These are phyloP conservation scores for Wickerhamomyces hampshirensis DNA, from an alignment of 805 yeast genomes.

Conservation along the genomic window DNA sequence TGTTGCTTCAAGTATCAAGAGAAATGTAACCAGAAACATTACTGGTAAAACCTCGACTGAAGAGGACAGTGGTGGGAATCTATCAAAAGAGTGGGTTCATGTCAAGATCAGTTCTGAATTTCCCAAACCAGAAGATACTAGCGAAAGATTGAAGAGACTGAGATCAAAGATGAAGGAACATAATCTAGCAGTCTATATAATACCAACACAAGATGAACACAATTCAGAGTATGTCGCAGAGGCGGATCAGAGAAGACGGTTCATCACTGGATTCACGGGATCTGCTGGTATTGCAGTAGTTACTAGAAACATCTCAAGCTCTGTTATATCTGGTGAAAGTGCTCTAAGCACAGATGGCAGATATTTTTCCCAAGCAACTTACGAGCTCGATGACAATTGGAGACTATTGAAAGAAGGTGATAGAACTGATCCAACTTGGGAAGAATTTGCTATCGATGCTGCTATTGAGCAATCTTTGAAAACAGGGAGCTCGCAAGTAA, in stretches of 20 bases:
- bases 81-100: background rate
- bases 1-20: too few species aligned
- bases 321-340: conserved; percentile 55
- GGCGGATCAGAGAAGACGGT: conserved; percentile 79
- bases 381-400: conserved; percentile 81
- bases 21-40: too few species aligned
- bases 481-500: conserved; percentile 38
- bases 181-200: conserved; percentile 66
- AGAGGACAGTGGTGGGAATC: too few species aligned
- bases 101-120: conserved; percentile 4
- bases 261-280: conserved; percentile 85
- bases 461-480: conserved; percentile 37
- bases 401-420: conserved; percentile 72
- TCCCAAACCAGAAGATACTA: conserved; percentile 46
- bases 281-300: conserved; percentile 91
- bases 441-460: conserved; percentile 63
- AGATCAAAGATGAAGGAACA: conserved; percentile 60
- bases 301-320: conserved; percentile 42
- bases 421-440: conserved; percentile 72
- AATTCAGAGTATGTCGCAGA: conserved; percentile 84
- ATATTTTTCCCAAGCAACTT: conserved; percentile 85
- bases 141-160: conserved; percentile 52
- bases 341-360: conserved; percentile 91
- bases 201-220: conserved; percentile 91
- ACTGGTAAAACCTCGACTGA: too few species aligned